phyloP scores from a whole-genome alignment of 73 alveolate genomes.

The Paramecium sexaurelia region DNA sequence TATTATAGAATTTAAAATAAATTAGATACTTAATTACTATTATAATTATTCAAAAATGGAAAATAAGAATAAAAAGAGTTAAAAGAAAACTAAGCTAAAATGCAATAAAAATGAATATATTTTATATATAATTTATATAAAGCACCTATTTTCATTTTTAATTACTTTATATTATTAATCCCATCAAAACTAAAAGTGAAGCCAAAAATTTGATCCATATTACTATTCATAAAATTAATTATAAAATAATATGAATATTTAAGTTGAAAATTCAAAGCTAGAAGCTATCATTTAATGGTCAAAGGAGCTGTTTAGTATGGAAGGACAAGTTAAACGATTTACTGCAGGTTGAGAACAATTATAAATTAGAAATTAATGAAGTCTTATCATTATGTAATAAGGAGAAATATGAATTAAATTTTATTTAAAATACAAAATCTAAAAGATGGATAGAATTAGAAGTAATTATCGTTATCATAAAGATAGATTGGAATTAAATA shows the following conservation, averaged over 20 bases:
- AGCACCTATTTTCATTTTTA: too few relatives aligned
- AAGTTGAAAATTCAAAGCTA: neutral
- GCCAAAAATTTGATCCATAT: neutral
- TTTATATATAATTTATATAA: too few relatives aligned
- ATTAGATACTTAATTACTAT: neutral
- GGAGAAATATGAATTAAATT: constrained; percentile 31
- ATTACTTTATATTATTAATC: too few relatives aligned
- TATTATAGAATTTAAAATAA: neutral
- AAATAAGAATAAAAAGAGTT: neutral
- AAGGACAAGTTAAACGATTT: constrained; percentile 31
- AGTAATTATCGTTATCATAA: neutral
- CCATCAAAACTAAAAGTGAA: too few relatives aligned
- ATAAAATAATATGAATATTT: neutral
- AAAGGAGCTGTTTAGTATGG: constrained; percentile 15
- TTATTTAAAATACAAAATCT: constrained; percentile 1
- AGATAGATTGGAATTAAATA: neutral
- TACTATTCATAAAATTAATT: neutral
- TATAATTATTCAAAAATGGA: neutral
- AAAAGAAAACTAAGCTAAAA: neutral
- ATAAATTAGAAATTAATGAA: constrained; percentile 19
- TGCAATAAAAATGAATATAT: neutral
- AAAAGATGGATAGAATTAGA: constrained; percentile 58
- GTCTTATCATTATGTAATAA: neutral
- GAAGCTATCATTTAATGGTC: constrained; percentile 13
- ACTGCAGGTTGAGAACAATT: constrained; percentile 8